Evolutionary conservation across 441 rosid genomes (phyloP), one percentile per base, ranked within the genome.

Genomic region (Erodium trifolium): DNA sequence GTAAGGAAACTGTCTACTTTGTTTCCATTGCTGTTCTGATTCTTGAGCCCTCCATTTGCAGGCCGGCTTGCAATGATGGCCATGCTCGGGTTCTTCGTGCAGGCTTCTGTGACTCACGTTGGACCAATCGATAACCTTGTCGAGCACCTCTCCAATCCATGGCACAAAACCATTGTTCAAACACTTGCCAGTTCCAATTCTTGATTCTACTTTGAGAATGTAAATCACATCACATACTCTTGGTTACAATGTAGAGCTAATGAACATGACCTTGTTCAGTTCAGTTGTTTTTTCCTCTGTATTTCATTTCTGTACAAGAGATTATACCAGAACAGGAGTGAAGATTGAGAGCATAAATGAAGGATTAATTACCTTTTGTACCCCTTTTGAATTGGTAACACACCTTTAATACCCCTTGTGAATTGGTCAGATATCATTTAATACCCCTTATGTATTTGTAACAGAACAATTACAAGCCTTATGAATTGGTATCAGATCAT

Each of bases 51-150:
- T 57, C 35, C 11, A 17, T n/a, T 19, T 16, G 53, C 14, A 91
- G 97, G 98, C 71, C 73, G 97, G 73, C 83, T 93, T 37, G 99
- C 99, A 1, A 93, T 91, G 96, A 81, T 93, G 63, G 99, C 92
- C 0, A 89, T 93, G 86, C 77, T 88, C 31, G 97, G 99, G 0
- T 73, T 93, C 76, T 88, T 89, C 68, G 90, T 89, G 69, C 99
- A 91, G 84, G 98, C 97, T 59, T 81, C 82, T n/a, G 87, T 86
- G 70, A 93, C 98, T 74, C 97, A 83, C 41, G 84, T 75, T 12
- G 99, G 99, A 47, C 99, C 97, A 14, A 84, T 91, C 6, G 89
- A 89, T 76, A 93, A 93, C 84, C 90, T 93, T 47, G 51, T 91
- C 55, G 85, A 91, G 71, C 97, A 93, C 78, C 90, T 93, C 59